These are phyloP conservation scores for Kandelia obovata DNA, from an alignment of 345 rosid species.

Conservation along the genomic window DNA sequence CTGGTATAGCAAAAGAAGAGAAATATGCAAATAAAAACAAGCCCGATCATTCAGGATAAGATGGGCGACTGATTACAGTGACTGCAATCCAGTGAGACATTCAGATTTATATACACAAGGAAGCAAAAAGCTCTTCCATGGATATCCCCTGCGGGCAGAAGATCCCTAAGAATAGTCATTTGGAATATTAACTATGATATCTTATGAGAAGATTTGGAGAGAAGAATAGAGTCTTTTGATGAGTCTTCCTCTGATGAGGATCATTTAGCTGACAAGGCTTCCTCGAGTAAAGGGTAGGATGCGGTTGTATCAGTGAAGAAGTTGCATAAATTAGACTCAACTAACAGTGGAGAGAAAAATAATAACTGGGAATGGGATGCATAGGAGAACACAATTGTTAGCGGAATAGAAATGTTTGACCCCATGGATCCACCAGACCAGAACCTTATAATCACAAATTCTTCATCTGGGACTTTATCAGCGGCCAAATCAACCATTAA, in stretches of 20 bases:
- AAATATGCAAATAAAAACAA: conserved; percentile 40
- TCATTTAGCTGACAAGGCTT: conserved; percentile 46
- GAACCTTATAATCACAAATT: no score
- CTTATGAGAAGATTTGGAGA: conserved; percentile 23
- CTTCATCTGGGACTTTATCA: no score
- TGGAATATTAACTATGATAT: no score
- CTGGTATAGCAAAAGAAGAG: conserved; percentile 30
- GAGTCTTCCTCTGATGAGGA: conserved; percentile 47
- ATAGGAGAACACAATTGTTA: no score
- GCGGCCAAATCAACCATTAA: conserved; percentile 20
- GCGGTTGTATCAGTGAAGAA: conserved; percentile 36
- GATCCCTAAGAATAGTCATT: no score
- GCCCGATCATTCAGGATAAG: conserved; percentile 43
- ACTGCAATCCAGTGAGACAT: conserved; percentile 49
- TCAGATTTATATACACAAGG: conserved; percentile 41
- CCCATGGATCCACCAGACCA: no score
- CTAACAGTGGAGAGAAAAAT: no score
- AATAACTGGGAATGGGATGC: no score
- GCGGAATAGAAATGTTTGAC: no score
- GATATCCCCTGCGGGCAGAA: conserved; percentile 13
- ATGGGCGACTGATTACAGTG: conserved; percentile 44
- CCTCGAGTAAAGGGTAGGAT: conserved; percentile 49
- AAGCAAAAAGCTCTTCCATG: conserved; percentile 42
- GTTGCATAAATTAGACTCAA: no score
- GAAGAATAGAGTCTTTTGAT: conserved; percentile 27